Percentiles rank a stretch among this genome's conserved stretches.
Evolutionary conservation across 1,284 basidiomycete genomes (phyloP).

Genomic region (Leccinum fuscescens): DNA sequence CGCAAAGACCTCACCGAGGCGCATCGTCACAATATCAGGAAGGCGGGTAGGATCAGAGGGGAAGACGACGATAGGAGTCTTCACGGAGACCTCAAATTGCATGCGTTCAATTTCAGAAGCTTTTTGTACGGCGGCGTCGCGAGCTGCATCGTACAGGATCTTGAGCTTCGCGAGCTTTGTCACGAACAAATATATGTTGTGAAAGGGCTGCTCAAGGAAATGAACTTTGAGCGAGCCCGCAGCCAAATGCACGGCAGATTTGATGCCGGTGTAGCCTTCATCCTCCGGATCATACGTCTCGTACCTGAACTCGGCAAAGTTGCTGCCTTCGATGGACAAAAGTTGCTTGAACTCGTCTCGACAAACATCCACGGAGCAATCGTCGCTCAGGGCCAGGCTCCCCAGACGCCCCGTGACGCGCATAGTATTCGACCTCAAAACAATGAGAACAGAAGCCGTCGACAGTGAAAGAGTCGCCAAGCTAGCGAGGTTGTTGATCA

Average conservation of each 20-base stretch:
- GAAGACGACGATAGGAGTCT: conserved; percentile 91
- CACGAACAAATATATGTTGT: conserved; percentile 83
- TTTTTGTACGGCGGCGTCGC: conserved; percentile 87
- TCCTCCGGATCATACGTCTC: conserved; percentile 85
- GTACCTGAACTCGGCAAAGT: conserved; percentile 94
- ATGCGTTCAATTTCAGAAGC: conserved; percentile 89
- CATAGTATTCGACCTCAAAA: conserved; percentile 76
- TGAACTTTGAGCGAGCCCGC: conserved; percentile 92
- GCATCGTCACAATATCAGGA: conserved; percentile 73
- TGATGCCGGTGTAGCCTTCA: conserved; percentile 75
- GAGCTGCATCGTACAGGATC: conserved; percentile 94
- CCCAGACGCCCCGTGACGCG: conserved; percentile 84
- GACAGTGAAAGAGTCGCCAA: conserved; percentile 90
- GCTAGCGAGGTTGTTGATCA: conserved; percentile 73
- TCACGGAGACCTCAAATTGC: conserved; percentile 88
- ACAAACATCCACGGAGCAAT: conserved; percentile 55
- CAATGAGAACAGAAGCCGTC: conserved; percentile 85
- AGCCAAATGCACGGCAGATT: conserved; percentile 81
- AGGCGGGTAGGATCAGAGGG: conserved; percentile 70
- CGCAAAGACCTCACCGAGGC: conserved; percentile 88
- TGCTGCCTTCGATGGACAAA: conserved; percentile 92
- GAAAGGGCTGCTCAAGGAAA: conserved; percentile 86
- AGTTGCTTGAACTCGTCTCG: conserved; percentile 82
- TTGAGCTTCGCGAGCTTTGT: conserved; percentile 89
- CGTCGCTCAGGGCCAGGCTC: conserved; percentile 83